Base-by-base conservation (phyloP, 2,329 filamentous ascomycete genomes). In the Talaromyces pinophilus region DNA sequence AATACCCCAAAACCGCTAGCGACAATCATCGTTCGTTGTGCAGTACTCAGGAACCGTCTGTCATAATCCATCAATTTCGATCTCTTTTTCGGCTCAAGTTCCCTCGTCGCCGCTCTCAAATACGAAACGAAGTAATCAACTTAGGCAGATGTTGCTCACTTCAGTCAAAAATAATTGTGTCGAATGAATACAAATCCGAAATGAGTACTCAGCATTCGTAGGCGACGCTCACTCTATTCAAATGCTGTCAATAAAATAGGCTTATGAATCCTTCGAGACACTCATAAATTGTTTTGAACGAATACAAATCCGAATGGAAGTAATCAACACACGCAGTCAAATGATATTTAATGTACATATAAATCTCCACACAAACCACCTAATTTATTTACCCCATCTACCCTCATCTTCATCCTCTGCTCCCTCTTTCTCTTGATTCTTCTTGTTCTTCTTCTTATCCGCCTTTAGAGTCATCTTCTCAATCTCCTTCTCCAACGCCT, bases 401-500 rank as follows among this genome's bases (percentile, higher is more conserved):
- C 50, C 46, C 8, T 48, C 25, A 46, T 25, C 46, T 19, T 46
- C 35, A 13, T 50, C n/a, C 19, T 40, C 64, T 35, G 54, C 54
- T 70, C 57, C 60, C 70, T 66, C 67, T 69, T 65, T 48, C 70
- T 67, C 67, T 72, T 69, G 61, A 69, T 71, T 63, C 69, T 72
- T 68, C 73, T 71, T 54, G 60, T 71, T 69, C 72, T 30, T 71
- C 62, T 74, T 74, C 73, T 75, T 75, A 60, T 73, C 72, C 55
- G 74, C 71, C 67, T 77, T 85, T 13, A 82, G 75, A 73, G 92
- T 87, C 72, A 97, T 85, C 65, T 71, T 72, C 70, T 78, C 71
- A 28, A 88, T 84, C 79, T 86, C 83, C 19, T 77, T 72, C 70
- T 95, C 89, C 70, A 98, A 85, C 33, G 86, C 86, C 65, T 84